phyloP scores from a whole-genome alignment of 345 rosid genomes.

The Salix caprea region DNA sequence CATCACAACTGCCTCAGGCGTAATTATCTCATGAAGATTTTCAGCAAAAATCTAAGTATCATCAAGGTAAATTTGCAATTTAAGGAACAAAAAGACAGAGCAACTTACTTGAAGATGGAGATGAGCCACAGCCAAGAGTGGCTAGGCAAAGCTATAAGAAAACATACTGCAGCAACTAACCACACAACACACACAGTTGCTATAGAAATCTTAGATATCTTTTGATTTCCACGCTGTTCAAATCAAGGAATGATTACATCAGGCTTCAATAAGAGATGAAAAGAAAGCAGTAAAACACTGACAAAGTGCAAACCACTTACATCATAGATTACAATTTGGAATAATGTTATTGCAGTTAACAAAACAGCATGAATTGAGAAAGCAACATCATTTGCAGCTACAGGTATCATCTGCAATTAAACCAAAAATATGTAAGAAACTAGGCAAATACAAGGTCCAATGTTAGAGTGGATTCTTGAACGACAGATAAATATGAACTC shows the following conservation, averaged over 20 bases:
- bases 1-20: neutral
- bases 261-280: neutral
- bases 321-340: constrained; percentile 72
- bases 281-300: neutral
- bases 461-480: neutral
- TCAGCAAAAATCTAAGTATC: neutral
- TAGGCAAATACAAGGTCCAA: neutral
- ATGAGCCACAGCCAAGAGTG: constrained; percentile 90
- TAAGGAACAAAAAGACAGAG: neutral
- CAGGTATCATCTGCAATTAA: constrained; percentile 80
- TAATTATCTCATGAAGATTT: neutral
- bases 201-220: constrained; percentile 57
- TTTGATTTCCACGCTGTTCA: constrained; percentile 74
- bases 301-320: constrained; percentile 36
- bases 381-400: constrained; percentile 88
- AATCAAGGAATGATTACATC: neutral
- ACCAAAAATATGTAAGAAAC: neutral
- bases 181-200: constrained; percentile 52
- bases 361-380: constrained; percentile 87
- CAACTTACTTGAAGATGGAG: constrained; percentile 67
- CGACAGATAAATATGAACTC: neutral
- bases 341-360: constrained; percentile 57
- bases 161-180: constrained; percentile 58
- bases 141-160: constrained; percentile 66
- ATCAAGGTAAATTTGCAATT: neutral